A percentile compares a stretch with the other conserved stretches of the same genome.
Conservation (phyloP, 768 basidiomycete species). For the Boletus eberwhitei region DNA sequence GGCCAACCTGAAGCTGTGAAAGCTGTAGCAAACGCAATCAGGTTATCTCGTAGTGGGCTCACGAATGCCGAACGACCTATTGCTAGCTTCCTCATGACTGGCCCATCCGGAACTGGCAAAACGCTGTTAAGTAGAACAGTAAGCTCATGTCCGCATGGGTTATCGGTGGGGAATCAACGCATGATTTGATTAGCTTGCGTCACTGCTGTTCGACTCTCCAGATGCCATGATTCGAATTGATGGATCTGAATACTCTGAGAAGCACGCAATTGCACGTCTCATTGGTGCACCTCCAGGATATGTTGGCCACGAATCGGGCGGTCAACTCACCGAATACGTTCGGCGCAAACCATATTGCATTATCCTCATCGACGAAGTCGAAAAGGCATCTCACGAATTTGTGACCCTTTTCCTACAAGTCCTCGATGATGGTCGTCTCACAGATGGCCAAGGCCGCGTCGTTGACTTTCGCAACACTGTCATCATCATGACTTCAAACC, state of each 20-base stretch:
- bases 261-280: slow-evolving; percentile 68
- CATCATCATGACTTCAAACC: slow-evolving; percentile 93
- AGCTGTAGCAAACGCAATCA: slow-evolving; percentile 90
- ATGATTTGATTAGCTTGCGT: slow-evolving; percentile 61
- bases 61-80: slow-evolving; percentile 83
- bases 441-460: slow-evolving; percentile 89
- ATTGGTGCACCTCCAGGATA: slow-evolving; percentile 81
- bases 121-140: slow-evolving; percentile 88
- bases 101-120: slow-evolving; percentile 90
- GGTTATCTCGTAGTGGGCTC: slow-evolving; percentile 92
- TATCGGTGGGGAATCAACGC: not conserved
- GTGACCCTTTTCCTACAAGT: slow-evolving; percentile 77
- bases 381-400: slow-evolving; percentile 82
- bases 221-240: slow-evolving; percentile 93
- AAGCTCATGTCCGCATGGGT: slow-evolving; percentile 27
- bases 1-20: slow-evolving; percentile 91
- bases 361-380: slow-evolving; percentile 83
- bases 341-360: slow-evolving; percentile 89
- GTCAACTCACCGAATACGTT: slow-evolving; percentile 91
- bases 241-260: slow-evolving; percentile 89
- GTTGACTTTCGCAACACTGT: slow-evolving; percentile 89
- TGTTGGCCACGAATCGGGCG: slow-evolving; percentile 86
- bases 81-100: slow-evolving; percentile 89
- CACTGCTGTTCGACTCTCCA: slow-evolving; percentile 83
- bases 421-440: slow-evolving; percentile 87